These are phyloP conservation scores for Penicillium flavigenum DNA, from an alignment of 495 filamentous ascomycete genomes.

Conservation along the genomic window DNA sequence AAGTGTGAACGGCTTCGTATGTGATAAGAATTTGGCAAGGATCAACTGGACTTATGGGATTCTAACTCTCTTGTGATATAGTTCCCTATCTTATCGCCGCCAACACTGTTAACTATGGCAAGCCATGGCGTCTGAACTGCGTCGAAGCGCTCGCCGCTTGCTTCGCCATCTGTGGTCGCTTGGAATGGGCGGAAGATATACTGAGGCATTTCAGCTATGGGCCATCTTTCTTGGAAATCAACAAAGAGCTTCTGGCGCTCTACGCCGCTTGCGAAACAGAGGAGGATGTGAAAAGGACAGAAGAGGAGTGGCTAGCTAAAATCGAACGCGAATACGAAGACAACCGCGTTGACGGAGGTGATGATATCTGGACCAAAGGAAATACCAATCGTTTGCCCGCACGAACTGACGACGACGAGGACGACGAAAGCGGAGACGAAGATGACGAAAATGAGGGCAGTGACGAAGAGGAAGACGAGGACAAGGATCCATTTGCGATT, in stretches of 20 bases:
- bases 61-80: slow-evolving; percentile 15
- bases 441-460: slow-evolving; percentile 48
- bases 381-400: slow-evolving; percentile 71
- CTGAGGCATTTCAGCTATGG: slow-evolving; percentile 86
- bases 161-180: slow-evolving; percentile 87
- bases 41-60: not conserved
- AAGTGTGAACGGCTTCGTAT: slow-evolving; percentile 79
- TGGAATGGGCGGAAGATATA: slow-evolving; percentile 83
- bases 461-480: slow-evolving; percentile 49
- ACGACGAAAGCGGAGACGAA: slow-evolving; percentile 54
- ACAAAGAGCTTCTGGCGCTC: slow-evolving; percentile 72
- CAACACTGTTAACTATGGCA: slow-evolving; percentile 95
- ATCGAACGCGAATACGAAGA: slow-evolving; percentile 87
- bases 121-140: slow-evolving; percentile 91
- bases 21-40: slow-evolving; percentile 19
- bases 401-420: slow-evolving; percentile 51
- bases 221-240: slow-evolving; percentile 82
- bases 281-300: slow-evolving; percentile 81
- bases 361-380: slow-evolving; percentile 79
- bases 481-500: slow-evolving; percentile 67
- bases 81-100: slow-evolving; percentile 95
- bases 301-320: slow-evolving; percentile 83
- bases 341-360: slow-evolving; percentile 59
- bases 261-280: slow-evolving; percentile 83
- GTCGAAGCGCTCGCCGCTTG: slow-evolving; percentile 91